Evolutionary conservation across 257 asterid species (phyloP).

Genomic region (Ligustrum vulgare): DNA sequence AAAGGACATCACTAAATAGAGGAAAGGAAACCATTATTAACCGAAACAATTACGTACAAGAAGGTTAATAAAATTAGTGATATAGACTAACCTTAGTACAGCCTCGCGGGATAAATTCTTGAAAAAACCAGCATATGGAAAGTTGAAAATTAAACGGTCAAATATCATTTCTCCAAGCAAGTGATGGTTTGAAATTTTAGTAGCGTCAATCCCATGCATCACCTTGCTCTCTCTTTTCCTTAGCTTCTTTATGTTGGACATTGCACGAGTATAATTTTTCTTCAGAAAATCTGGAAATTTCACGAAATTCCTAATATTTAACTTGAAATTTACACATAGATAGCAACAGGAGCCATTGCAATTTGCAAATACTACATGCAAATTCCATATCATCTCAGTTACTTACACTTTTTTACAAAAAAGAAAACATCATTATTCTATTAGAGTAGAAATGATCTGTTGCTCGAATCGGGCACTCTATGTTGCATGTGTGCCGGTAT

Average conservation of each 20-base stretch:
- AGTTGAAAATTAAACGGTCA: conserved; percentile 34
- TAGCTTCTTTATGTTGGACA: conserved; percentile 21
- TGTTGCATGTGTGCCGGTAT: too few relatives aligned
- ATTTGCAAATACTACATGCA: too few relatives aligned
- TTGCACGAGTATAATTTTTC: conserved; percentile 22
- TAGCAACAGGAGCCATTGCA: too few relatives aligned
- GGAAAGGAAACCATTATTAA: too few relatives aligned
- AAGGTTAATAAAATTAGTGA: not conserved
- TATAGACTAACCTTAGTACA: conserved; percentile 24
- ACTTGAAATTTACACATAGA: not conserved
- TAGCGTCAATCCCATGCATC: conserved; percentile 31
- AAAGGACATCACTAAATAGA: too few relatives aligned
- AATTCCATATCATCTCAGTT: too few relatives aligned
- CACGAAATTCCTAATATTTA: too few relatives aligned
- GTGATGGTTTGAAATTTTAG: conserved; percentile 20
- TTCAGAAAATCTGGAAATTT: conserved; percentile 26
- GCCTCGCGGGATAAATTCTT: conserved; percentile 12
- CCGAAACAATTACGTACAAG: too few relatives aligned
- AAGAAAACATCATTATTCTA: too few relatives aligned
- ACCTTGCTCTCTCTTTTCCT: conserved; percentile 24
- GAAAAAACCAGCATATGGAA: conserved; percentile 39
- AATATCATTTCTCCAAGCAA: conserved; percentile 16
- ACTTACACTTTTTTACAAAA: too few relatives aligned
- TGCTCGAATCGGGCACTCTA: too few relatives aligned
- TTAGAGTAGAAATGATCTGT: too few relatives aligned